Evolutionary conservation across 2,329 filamentous ascomycete genomes (phyloP), one percentile per base, ranked within the genome.

Genomic region (Diaporthe helianthi): DNA sequence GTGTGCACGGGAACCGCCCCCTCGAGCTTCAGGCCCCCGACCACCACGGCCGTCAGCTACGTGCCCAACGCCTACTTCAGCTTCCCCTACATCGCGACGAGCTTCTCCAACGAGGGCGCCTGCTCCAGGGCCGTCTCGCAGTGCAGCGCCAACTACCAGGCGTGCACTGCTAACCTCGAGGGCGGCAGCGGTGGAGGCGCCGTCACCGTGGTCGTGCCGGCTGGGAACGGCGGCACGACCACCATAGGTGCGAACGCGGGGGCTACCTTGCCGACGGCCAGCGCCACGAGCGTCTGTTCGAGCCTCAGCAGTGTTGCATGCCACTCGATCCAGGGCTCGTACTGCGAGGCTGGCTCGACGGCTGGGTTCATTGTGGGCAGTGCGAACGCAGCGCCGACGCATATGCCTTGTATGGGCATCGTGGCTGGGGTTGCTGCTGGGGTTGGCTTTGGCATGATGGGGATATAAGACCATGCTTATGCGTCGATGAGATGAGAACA

Each of bases 11-110:
- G 86, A 60, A 82, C 82, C 36, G 85, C 84, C n/a, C 83, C 84
- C 2, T 75, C 77, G 19, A 78, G 71, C 70, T 77, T 76, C 72
- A 69, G 69, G 6, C 61, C 79, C 9, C 80, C 81, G 2, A 76
- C 80, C 12, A 78, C 78, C 15, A 73, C 78, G 29, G 71, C 80
- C 15, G 80, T 81, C 3, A 86, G 86, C 41, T 88, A 83, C 75
- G 86, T 90, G 22, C 78, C 82, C 51, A 90, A 90, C 75, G 73
- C 80, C 31, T 89, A 85, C 77, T 90, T 89, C 76, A 83, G 85
- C 13, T 90, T 89, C 76, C 88, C 88, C 1, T 86, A 86, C 74
- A 82, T 88, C 64, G 78, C 81, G 55, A 87, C 85, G 1, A 82
- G 82, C 15, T 89, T 87, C 71, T 75, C 78, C 69, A 83, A 89